These are phyloP conservation scores for Wallacemonas sp. DNA, from an alignment of 208 protist species.

Conservation along the genomic window DNA sequence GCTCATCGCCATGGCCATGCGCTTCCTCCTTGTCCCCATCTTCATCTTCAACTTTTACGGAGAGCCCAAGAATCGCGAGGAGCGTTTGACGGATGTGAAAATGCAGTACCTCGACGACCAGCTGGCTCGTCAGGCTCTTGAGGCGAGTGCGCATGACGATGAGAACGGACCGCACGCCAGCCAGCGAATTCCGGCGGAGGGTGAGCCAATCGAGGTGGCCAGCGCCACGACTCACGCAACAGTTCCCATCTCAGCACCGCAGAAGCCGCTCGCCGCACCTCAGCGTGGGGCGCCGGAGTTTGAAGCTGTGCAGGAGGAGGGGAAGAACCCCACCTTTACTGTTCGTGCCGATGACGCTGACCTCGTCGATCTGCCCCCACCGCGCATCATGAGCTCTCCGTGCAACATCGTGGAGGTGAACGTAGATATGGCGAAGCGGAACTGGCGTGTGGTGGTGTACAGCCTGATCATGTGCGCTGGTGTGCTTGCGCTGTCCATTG, in stretches of 20 bases:
- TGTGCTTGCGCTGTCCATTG: constrained; percentile 16
- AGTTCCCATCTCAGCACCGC: neutral
- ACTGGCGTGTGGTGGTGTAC: constrained; percentile 14
- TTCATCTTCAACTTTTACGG: constrained; percentile 39
- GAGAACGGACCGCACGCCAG: neutral
- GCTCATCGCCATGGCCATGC: constrained; percentile 24
- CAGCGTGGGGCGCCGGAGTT: no score
- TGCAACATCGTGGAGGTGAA: constrained; percentile 20
- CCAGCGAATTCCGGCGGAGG: no score
- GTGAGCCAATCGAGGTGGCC: no score
- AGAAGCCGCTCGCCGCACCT: no score
- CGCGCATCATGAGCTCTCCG: neutral
- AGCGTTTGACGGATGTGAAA: constrained; percentile 26
- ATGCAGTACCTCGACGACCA: constrained; percentile 15
- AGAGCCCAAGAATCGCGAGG: constrained; percentile 28
- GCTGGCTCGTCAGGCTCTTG: neutral
- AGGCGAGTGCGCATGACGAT: neutral
- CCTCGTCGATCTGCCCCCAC: constrained; percentile 2
- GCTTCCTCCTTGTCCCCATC: constrained; percentile 21
- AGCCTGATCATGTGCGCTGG: constrained; percentile 12
- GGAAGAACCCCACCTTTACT: neutral
- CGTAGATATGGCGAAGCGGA: constrained; percentile 11
- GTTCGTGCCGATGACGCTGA: neutral
- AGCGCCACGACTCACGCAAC: neutral
- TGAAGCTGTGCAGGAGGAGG: no score